These are phyloP conservation scores for Ophiostoma tasmaniense DNA, from an alignment of 2,329 filamentous ascomycete genomes.

Conservation along the genomic window DNA sequence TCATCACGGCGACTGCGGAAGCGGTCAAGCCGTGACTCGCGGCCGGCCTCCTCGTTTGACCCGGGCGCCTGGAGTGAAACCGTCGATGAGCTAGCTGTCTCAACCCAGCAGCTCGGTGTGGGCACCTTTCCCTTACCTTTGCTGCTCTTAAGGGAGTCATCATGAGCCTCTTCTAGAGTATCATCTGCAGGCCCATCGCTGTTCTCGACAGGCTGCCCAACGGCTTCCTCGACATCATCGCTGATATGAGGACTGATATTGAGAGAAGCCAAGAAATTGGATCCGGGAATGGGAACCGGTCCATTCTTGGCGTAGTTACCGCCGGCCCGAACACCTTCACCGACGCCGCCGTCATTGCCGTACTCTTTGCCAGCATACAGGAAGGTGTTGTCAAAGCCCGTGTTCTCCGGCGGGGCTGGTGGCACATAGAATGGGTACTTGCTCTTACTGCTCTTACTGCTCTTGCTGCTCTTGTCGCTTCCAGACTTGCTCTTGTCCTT, in stretches of 20 bases:
- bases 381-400: conserved; percentile 4
- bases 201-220: background rate
- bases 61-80: background rate
- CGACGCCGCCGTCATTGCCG: background rate
- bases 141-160: background rate
- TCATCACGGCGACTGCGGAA: conserved; percentile 13
- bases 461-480: background rate
- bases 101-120: background rate
- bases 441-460: background rate
- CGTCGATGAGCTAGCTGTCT: background rate
- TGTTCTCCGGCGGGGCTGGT: background rate
- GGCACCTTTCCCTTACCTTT: background rate
- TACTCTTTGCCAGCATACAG: background rate
- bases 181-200: background rate
- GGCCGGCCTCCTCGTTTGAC: background rate
- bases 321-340: background rate
- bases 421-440: background rate
- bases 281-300: background rate
- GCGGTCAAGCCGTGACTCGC: background rate
- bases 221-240: background rate
- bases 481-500: background rate
- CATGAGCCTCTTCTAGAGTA: background rate
- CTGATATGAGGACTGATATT: background rate
- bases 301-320: background rate
- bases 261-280: background rate